Base-by-base conservation (phyloP, 1,284 basidiomycete species). In the Ceraceosorus guamensis region DNA sequence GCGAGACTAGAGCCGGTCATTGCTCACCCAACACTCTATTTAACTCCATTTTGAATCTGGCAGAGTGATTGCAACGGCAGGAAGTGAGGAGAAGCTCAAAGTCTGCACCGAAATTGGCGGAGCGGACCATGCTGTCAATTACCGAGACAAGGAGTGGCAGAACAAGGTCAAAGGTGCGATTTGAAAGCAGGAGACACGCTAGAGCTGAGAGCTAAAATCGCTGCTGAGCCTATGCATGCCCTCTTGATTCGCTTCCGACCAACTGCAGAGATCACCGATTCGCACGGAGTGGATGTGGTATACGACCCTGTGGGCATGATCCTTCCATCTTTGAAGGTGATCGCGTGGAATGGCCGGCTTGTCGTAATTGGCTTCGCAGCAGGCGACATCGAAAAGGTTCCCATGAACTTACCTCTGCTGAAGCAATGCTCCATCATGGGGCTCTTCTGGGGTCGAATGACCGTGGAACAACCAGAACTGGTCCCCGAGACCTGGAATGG, bases 311-410 rank as follows among this genome's bases (percentile, higher is more conserved):
- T 72, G 16, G 70, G 70, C 5, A 65, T 72, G 65, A 61, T 72
- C 46, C 44, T 65, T 43, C 66, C 68, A 13, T 65, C 63, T 16
- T 61, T 71, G 54, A 71, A 71, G 50, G 60, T 63, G 13, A 30
- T 93, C 57, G 88, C 87, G 1, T 96, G 91, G 86, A 93, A 93
- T 77, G 90, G 91, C 1, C 83, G 93, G 11, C 85, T 89, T 3
- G 73, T 97, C 18, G 88, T 97, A 31, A 86, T 98, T 53, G 93
- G 93, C 24, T 79, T 78, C 54, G 67, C 62, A 3, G 71, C 68
- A 6, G 68, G 68, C 6, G 59, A 56, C n/a, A 71, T 72, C 49
- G 71, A 74, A 43, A 74, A 70, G 61, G 57, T 70, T 44, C 68
- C 66, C 13, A 66, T 14, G 92, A 95, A 77, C 90, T 88, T 6